Evolutionary conservation across 192 early-diverging fungal species (phyloP).

Genomic region (Podila minutissima): DNA sequence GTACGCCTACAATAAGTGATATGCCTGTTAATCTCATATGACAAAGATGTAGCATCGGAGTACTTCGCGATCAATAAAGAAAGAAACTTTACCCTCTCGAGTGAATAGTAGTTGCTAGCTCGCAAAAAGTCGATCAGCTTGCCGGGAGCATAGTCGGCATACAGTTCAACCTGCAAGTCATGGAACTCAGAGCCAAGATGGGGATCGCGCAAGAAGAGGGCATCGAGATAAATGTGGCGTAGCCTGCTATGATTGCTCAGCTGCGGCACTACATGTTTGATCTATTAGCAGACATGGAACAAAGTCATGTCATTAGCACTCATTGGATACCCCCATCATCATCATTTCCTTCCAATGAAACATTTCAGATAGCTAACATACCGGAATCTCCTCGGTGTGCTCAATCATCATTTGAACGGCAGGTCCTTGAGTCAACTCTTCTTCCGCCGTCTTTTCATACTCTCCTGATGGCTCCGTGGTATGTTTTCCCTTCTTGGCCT

Average conservation of each 20-base stretch:
- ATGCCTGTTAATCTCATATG: too few species aligned
- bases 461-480: background rate
- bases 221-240: slow-evolving; percentile 93
- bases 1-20: slow-evolving; percentile 66
- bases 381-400: slow-evolving; percentile 86
- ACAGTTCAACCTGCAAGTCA: slow-evolving; percentile 87
- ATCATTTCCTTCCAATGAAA: background rate
- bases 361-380: slow-evolving; percentile 36
- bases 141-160: slow-evolving; percentile 85
- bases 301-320: background rate
- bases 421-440: slow-evolving; percentile 54
- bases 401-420: slow-evolving; percentile 87
- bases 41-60: background rate
- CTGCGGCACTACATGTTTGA: slow-evolving; percentile 74
- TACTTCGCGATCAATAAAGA: background rate
- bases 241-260: slow-evolving; percentile 66
- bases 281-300: slow-evolving; percentile 35
- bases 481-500: slow-evolving; percentile 18
- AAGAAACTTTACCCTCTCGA: slow-evolving; percentile 67
- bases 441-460: slow-evolving; percentile 22
- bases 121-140: slow-evolving; percentile 88
- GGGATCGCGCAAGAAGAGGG: slow-evolving; percentile 78
- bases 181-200: slow-evolving; percentile 79
- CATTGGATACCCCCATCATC: background rate
- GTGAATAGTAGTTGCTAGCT: slow-evolving; percentile 76